Evolutionary conservation across 257 asterid species (phyloP).

Genomic region (Fraxinus quadrangulata): DNA sequence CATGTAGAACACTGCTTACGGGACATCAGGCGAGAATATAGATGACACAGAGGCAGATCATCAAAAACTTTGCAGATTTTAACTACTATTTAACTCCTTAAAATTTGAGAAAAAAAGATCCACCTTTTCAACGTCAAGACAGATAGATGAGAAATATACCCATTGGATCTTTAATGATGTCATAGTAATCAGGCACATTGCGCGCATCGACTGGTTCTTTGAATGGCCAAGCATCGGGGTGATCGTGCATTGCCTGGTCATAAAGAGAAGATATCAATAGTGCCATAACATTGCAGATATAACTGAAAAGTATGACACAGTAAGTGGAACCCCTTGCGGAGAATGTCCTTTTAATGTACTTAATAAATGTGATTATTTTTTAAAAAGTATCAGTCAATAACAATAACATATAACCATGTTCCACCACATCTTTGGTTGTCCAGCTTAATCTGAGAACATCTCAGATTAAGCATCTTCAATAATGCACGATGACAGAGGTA

Average conservation of each 20-base stretch:
- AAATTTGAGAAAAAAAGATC: neutral
- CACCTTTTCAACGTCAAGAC: neutral
- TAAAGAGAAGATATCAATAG: constrained; percentile 21
- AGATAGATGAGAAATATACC: constrained; percentile 43
- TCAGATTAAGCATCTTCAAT: neutral
- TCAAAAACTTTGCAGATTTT: neutral
- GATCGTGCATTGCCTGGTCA: constrained; percentile 82
- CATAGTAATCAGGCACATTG: constrained; percentile 96
- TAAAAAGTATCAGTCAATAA: neutral
- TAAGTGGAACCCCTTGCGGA: neutral
- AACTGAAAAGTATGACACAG: neutral
- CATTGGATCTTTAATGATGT: constrained; percentile 91
- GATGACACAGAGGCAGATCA: neutral
- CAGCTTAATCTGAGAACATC: neutral
- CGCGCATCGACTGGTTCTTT: constrained; percentile 97
- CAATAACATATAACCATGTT: neutral
- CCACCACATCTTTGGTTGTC: neutral
- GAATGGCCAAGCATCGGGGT: constrained; percentile 99
- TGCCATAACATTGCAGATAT: neutral
- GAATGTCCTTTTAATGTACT: neutral
- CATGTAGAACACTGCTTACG: neutral
- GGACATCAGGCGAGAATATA: neutral
- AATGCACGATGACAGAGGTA: neutral
- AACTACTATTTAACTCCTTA: neutral
- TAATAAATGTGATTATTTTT: neutral